Evolutionary conservation across 2,329 filamentous ascomycete species (phyloP), one percentile per base, ranked within the genome.

Genomic region (Neofusicoccum cordaticola): DNA sequence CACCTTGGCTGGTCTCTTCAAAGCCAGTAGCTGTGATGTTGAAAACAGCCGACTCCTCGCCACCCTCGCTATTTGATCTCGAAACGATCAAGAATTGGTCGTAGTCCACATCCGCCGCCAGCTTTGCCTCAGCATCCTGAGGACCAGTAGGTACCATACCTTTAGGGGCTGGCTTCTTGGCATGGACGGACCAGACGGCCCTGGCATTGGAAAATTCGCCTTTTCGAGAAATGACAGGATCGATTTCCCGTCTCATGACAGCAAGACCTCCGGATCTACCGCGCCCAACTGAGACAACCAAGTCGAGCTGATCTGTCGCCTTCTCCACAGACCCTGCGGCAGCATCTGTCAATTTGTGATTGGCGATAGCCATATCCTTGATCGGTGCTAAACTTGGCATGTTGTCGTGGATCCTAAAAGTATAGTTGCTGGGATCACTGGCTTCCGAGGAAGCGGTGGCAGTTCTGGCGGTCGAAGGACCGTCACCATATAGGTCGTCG

Each of bases 31-130:
- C 86, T n/a, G 88, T 90, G 44, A 94, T 81, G 45, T 86, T 85
- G 71, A 93, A 93, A 2, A 96, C 88, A 63, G 91, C 88, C 0
- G 92, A 94, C 48, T 87, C 88, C 75, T 94, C 91, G 65, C 87
- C 88, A 0, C 88, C 89, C 19, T 86, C 78, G 53, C 87, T 84
- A 8, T 86, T 82, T 2, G 75, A 74, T 77, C 92, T 92, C 53
- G 91, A 90, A 27, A 94, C 87, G 69, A 97, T 91, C 82, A 97
- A 87, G 71, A 91, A 94, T 73, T 88, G 88, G 74, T 94, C 90
- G 69, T 89, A 88, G 68, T 89, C 86, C 2, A 84, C 84, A 47
- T 87, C 84, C 1, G 81, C 77, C 50, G 71, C 70, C 57, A 78
- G 71, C 27, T 77, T 75, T 4, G 72, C 75, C 66, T 79, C 78